A percentile compares a stretch with the other conserved stretches of the same genome.
These are phyloP conservation scores for Aspergillus pseudoviridinutans DNA, from an alignment of 2,329 filamentous ascomycete genomes.

Conservation along the genomic window DNA sequence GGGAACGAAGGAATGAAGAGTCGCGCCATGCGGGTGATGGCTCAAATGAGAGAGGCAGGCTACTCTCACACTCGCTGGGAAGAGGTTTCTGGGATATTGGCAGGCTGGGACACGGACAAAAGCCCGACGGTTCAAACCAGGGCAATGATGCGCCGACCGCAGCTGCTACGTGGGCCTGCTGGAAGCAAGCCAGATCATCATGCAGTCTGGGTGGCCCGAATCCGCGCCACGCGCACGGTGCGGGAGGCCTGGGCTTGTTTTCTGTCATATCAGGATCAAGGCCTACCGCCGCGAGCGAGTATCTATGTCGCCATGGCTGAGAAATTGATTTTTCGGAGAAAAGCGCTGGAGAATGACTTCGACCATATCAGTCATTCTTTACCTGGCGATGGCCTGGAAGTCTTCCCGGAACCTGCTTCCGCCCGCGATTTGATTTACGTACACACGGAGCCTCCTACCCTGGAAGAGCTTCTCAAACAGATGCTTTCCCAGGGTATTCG, in stretches of 20 bases:
- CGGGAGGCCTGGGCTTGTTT: conserved; percentile 65
- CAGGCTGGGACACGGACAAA: conserved; percentile 60
- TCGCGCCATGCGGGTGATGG: conserved; percentile 53
- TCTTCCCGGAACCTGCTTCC: conserved; percentile 52
- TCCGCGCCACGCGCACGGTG: conserved; percentile 56
- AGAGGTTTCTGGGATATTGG: conserved; percentile 49
- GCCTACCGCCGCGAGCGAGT: conserved; percentile 30
- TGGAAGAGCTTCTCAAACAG: conserved; percentile 49
- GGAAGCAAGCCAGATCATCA: conserved; percentile 19
- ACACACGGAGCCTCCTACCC: conserved; percentile 49
- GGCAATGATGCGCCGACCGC: conserved; percentile 36
- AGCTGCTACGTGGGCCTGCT: conserved; percentile 13
- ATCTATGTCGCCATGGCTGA: conserved; percentile 56
- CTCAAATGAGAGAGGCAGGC: conserved; percentile 57
- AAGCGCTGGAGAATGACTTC: conserved; percentile 18
- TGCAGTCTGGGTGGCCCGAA: conserved; percentile 54
- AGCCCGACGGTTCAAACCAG: conserved; percentile 62
- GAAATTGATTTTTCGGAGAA: conserved; percentile 46
- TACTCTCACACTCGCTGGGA: conserved; percentile 53
- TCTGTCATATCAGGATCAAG: conserved; percentile 50
- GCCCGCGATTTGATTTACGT: conserved; percentile 57
- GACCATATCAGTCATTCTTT: conserved; percentile 29
- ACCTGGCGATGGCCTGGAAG: conserved; percentile 56
- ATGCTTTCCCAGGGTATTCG: conserved; percentile 46
- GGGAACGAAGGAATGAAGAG: conserved; percentile 55